phyloP scores from a whole-genome alignment of 1,284 basidiomycete genomes.

The Coniferiporia weirii region DNA sequence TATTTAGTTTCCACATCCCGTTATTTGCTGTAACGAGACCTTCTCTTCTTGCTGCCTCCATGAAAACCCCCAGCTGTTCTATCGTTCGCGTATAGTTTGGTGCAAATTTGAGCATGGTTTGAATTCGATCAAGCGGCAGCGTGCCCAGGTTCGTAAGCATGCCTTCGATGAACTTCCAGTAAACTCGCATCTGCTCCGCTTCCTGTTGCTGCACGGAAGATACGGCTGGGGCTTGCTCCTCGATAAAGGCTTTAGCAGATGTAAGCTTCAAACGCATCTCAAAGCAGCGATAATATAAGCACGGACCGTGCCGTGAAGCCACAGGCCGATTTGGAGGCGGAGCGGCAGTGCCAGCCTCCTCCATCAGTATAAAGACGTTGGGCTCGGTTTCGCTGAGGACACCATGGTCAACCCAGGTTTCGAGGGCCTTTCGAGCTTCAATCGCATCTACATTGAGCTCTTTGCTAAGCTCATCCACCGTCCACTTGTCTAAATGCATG shows the following conservation, averaged over 20 bases:
- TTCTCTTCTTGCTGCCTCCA: constrained; percentile 74
- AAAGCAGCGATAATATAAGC: constrained; percentile 5
- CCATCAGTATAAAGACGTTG: constrained; percentile 57
- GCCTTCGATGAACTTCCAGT: constrained; percentile 84
- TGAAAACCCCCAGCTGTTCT: constrained; percentile 71
- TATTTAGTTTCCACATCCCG: constrained; percentile 67
- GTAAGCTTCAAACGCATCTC: constrained; percentile 2
- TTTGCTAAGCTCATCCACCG: constrained; percentile 55
- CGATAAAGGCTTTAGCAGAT: constrained; percentile 8
- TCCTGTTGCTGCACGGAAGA: constrained; percentile 67
- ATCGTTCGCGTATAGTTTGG: constrained; percentile 72
- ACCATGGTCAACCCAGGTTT: constrained; percentile 80
- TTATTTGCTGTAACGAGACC: constrained; percentile 67
- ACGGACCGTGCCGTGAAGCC: constrained; percentile 30
- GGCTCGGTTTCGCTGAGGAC: constrained; percentile 67
- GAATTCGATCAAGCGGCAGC: constrained; percentile 70
- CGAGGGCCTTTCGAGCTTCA: constrained; percentile 65
- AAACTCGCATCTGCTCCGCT: constrained; percentile 78
- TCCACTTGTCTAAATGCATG: constrained; percentile 38
- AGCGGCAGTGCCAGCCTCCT: constrained; percentile 39
- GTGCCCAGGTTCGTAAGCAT: constrained; percentile 81
- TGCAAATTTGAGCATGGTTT: constrained; percentile 76
- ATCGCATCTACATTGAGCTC: constrained; percentile 62
- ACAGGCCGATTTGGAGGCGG: constrained; percentile 25
- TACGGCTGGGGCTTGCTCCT: constrained; percentile 41